Evolutionary conservation across 352 stramenopile species (phyloP), one percentile per base, ranked within the genome.

Genomic region (Globisporangium heterothallicum): DNA sequence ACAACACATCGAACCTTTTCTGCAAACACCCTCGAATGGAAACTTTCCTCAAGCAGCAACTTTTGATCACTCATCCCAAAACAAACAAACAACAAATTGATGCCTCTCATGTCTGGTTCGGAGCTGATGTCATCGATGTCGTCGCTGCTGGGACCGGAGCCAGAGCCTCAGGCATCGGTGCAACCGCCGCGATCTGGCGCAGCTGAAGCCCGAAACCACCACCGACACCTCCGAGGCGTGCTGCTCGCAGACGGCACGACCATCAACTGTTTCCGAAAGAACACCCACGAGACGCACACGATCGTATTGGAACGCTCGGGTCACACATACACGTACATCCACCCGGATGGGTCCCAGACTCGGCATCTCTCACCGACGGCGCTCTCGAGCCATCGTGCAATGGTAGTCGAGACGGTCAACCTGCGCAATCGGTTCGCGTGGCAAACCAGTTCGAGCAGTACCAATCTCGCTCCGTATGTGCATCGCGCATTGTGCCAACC

Each of bases 281-380:
- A 58, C 53, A 41, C 27, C 6, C 74, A 86, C 51, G 76, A 79
- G 61, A 84, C 72, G 40, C 70, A 81, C 60, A 72, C 62, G 3
- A 41, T 90, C n/a, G 66, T 88, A 38, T 50, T 90, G 7, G 79
- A 88, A 56, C 57, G 68, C 22, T 72, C 74, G 8, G 70, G 72
- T 9, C 74, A 85, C 58, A 55, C 68, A 32, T 90, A 84, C 60
- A 68, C 76, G 64, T 78, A 78, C 42, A 68, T 86, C 9, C 61
- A 60, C 2, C 72, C 76, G 2, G 56, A 68, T 34, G 79, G 76
- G 19, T 64, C 61, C 32, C 62, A 66, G 35, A 69, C 76, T 54
- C 59, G 76, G 8, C 79, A 90, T 49, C 53, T 90, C 47, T 74
- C 74, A 26, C 63, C 74, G n/a, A 84, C 74, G 19, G 58, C 71